Conservation (phyloP, 2,329 filamentous ascomycete species). For the Hypoxylon rubiginosum region DNA sequence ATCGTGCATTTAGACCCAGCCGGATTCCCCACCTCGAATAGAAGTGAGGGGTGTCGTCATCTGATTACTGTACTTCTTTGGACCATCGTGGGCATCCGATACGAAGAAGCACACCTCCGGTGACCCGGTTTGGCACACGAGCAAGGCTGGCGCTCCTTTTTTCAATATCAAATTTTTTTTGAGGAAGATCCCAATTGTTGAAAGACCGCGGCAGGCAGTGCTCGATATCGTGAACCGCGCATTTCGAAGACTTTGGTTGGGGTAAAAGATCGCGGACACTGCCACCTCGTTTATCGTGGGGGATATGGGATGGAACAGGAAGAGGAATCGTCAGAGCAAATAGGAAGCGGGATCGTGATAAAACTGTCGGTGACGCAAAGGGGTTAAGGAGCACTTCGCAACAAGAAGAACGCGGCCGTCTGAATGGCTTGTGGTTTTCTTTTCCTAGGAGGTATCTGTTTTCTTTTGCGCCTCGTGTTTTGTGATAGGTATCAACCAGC, state of each 20-base stretch:
- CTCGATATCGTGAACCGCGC: constrained; percentile 7
- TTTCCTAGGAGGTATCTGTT: background rate
- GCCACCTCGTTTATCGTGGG: constrained; percentile 1
- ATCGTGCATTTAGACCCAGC: constrained; percentile 26
- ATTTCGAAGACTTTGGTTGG: constrained; percentile 9
- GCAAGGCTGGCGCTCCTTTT: constrained; percentile 1
- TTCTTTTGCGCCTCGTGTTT: constrained; percentile 26
- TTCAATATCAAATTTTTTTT: constrained; percentile 5
- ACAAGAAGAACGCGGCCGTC: background rate
- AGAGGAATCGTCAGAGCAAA: constrained; percentile 10
- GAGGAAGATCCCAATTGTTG: constrained; percentile 5
- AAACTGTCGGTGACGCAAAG: constrained; percentile 11
- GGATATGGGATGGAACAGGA: background rate
- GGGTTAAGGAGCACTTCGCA: constrained; percentile 5
- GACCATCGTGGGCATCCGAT: constrained; percentile 27
- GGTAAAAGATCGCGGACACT: constrained; percentile 25
- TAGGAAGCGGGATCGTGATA: constrained; percentile 2
- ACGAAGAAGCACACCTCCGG: constrained; percentile 27
- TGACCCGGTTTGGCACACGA: constrained; percentile 31
- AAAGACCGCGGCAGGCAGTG: constrained; percentile 10
- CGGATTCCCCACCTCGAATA: constrained; percentile 19
- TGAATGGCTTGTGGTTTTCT: background rate
- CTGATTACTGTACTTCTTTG: constrained; percentile 39
- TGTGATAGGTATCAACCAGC: constrained; percentile 19
- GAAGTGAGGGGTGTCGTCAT: constrained; percentile 38